Evolutionary conservation across 192 early-diverging fungal species (phyloP).

Genomic region (Powellomyces hirtus): DNA sequence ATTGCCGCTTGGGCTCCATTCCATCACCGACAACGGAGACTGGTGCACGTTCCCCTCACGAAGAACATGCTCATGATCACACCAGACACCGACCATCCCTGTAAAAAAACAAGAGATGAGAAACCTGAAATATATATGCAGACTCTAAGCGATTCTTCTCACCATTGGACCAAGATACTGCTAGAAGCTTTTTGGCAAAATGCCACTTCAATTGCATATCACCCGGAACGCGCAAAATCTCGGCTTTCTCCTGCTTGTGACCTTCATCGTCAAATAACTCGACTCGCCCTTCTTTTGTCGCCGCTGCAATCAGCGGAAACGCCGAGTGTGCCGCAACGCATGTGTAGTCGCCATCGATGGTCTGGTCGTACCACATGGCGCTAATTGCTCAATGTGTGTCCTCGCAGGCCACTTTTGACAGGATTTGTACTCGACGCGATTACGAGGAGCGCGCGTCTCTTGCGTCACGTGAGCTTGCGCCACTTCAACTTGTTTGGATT

Average conservation of each 20-base stretch:
- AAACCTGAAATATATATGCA: background rate
- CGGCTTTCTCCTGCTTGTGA: conserved; percentile 2
- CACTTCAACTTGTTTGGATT: no score
- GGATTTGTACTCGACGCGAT: no score
- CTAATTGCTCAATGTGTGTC: background rate
- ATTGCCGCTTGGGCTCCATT: conserved; percentile 47
- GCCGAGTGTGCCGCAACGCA: conserved; percentile 18
- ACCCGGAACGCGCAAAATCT: conserved; percentile 8
- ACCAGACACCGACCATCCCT: conserved; percentile 50
- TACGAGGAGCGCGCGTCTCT: no score
- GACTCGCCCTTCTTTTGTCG: conserved; percentile 34
- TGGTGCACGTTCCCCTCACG: conserved; percentile 48
- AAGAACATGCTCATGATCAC: conserved; percentile 37
- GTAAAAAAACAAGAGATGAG: background rate
- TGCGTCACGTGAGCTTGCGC: no score
- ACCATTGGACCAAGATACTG: conserved; percentile 37
- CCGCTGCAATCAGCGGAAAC: conserved; percentile 30
- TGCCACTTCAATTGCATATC: conserved; percentile 30
- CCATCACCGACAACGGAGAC: conserved; percentile 28
- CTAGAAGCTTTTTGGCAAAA: conserved; percentile 33
- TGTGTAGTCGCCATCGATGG: conserved; percentile 25
- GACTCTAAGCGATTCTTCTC: background rate
- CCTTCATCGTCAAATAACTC: conserved; percentile 31
- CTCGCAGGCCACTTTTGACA: no score
- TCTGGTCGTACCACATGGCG: conserved; percentile 34